A percentile compares a stretch with the other conserved stretches of the same genome.
phyloP scores from a whole-genome alignment of 352 stramenopile genomes.

The Globisporangium splendens region DNA sequence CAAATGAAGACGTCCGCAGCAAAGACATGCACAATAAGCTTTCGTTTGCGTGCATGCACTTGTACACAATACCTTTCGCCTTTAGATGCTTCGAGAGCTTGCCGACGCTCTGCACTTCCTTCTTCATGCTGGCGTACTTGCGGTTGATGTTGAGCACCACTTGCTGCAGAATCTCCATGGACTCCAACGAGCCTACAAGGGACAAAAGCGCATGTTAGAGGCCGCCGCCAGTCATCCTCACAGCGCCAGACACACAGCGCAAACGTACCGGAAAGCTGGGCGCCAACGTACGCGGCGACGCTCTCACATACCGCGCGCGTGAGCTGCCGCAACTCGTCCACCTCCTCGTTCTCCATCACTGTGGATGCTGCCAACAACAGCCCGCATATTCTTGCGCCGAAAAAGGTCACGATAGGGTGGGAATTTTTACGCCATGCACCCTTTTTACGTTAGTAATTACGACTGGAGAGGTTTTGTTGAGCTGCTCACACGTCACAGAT shows the following conservation, averaged over 20 bases:
- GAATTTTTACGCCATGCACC: conserved; percentile 8
- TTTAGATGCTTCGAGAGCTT: conserved; percentile 70
- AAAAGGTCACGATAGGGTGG: background rate
- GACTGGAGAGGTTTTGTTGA: background rate
- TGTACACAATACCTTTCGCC: conserved; percentile 48
- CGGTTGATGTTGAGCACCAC: conserved; percentile 53
- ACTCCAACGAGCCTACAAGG: conserved; percentile 60
- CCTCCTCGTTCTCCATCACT: conserved; percentile 59
- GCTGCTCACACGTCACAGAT: conserved; percentile 9
- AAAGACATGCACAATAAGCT: background rate
- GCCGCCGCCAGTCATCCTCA: background rate
- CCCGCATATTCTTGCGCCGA: background rate
- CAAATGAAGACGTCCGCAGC: background rate
- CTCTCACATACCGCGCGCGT: conserved; percentile 66
- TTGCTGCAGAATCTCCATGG: conserved; percentile 64
- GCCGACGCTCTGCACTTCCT: conserved; percentile 50
- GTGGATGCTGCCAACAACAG: background rate
- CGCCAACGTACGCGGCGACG: conserved; percentile 61
- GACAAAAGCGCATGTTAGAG: background rate
- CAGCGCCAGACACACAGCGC: background rate
- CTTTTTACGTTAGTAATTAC: conserved; percentile 9
- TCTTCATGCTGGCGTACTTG: conserved; percentile 66
- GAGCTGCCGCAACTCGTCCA: conserved; percentile 55
- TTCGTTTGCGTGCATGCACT: background rate
- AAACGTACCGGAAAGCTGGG: conserved; percentile 54